Evolutionary conservation across 495 filamentous ascomycete species (phyloP), one percentile per base, ranked within the genome.

Genomic region (Evernia prunastri): DNA sequence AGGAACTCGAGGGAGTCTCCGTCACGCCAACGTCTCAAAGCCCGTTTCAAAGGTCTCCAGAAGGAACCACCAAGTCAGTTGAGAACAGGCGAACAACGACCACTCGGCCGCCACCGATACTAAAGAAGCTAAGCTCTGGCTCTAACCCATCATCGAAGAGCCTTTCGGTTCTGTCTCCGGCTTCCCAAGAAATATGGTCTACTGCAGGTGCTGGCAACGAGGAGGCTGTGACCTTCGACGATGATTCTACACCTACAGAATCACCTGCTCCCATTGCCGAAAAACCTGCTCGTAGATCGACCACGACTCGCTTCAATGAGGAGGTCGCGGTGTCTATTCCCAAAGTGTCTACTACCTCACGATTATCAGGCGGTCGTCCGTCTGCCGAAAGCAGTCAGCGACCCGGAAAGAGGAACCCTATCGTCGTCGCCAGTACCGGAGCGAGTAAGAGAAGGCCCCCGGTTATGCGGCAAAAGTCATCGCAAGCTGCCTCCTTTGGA

Each of bases 381-480:
- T 59, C 60, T 10, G 62, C 56, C 27, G 67, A 67, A 56, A 68
- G 40, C 25, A 60, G 37, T 40, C 65, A 58, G 25, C 71, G 70
- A 49, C 65, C 69, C 36, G 56, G 58, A 9, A 68, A 65, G 27
- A 78, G 73, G 63, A 78, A 74, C 57, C 47, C 77, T 1, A 65
- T 73, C 27, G 67, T 78, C 39, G 66, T 76, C 7, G 69, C 75
- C 4, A 72, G 58, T 31, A 76, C 74, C 53, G 61, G 66, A 51
- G 65, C 60, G 7, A 67, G 67, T n/a, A 76, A 74, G 65, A 76
- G 73, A 61, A 79, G 78, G 12, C 78, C 79, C 11, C 68, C 75
- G 3, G 65, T 78, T 36, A 73, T 72, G 60, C 74, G 78, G 33
- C 75, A 76, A 66, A 79, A 77, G 62, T 79, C 78, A 17, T 78